phyloP scores from a whole-genome alignment of 2,329 filamentous ascomycete genomes.

The Neonectria ditissima region DNA sequence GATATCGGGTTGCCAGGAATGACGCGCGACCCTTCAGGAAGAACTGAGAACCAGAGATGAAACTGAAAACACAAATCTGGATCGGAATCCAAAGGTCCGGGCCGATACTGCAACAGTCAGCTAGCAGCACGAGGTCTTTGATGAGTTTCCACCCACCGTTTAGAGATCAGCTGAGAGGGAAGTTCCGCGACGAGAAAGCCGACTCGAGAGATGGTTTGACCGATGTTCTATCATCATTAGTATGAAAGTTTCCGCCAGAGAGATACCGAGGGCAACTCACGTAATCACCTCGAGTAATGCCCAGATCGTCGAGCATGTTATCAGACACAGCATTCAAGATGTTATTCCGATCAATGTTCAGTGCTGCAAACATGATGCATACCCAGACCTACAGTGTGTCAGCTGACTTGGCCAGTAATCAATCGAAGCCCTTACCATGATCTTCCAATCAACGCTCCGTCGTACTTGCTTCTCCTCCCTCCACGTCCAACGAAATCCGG shows the following conservation, averaged over 20 bases:
- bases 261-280: not conserved
- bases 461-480: constrained; percentile 50
- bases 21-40: constrained; percentile 14
- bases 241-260: not conserved
- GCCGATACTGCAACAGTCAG: constrained; percentile 52
- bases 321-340: constrained; percentile 60
- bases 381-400: constrained; percentile 43
- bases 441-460: constrained; percentile 53
- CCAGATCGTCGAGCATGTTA: constrained; percentile 58
- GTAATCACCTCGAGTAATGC: constrained; percentile 55
- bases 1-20: constrained; percentile 24
- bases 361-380: constrained; percentile 54
- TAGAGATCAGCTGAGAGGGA: constrained; percentile 70
- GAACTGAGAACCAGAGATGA: constrained; percentile 49
- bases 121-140: not conserved
- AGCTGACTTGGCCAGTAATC: not conserved
- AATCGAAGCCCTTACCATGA: constrained; percentile 46
- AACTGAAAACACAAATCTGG: constrained; percentile 56
- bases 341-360: constrained; percentile 63
- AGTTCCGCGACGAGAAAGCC: constrained; percentile 54
- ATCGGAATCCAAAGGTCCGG: constrained; percentile 71
- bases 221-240: constrained; percentile 43
- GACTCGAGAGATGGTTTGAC: constrained; percentile 49
- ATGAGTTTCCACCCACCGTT: constrained; percentile 53
- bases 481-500: constrained; percentile 51